phyloP scores from a whole-genome alignment of 2,329 filamentous ascomycete genomes.

The Diplocarpon mali region DNA sequence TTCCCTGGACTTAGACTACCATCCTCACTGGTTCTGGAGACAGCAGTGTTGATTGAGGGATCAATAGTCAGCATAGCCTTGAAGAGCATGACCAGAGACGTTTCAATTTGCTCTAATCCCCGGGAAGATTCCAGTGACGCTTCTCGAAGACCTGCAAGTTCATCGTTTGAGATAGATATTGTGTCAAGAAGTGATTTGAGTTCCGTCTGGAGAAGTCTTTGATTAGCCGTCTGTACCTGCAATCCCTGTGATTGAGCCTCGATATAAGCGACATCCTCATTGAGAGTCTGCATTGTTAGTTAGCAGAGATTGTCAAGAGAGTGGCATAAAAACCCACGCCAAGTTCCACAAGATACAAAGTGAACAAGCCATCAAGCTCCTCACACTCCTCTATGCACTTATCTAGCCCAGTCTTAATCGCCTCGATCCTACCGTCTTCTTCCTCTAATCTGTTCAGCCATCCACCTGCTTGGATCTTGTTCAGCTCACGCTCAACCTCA shows the following conservation, averaged over 20 bases:
- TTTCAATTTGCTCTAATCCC: conserved; percentile 69
- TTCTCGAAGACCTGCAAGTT: conserved; percentile 62
- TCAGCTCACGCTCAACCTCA: conserved; percentile 78
- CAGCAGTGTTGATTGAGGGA: conserved; percentile 51
- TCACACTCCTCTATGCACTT: conserved; percentile 90
- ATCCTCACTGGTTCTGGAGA: conserved; percentile 31
- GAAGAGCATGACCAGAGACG: conserved; percentile 68
- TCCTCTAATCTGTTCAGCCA: conserved; percentile 79
- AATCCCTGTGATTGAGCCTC: conserved; percentile 95
- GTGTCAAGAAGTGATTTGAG: conserved; percentile 82
- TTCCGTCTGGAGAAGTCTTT: conserved; percentile 81
- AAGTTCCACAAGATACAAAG: conserved; percentile 87
- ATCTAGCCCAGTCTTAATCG: conserved; percentile 78
- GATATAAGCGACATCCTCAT: conserved; percentile 93
- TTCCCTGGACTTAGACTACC: conserved; percentile 23
- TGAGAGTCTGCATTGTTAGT: conserved; percentile 56
- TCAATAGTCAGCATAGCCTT: conserved; percentile 92
- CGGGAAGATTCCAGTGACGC: conserved; percentile 61
- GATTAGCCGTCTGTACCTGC: conserved; percentile 93
- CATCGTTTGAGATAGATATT: conserved; percentile 70
- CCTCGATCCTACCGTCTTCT: conserved; percentile 80
- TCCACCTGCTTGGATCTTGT: conserved; percentile 81
- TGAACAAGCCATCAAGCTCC: conserved; percentile 87
- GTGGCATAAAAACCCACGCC: conserved; percentile 47
- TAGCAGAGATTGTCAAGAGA: conserved; percentile 7